Percentiles rank a stretch among this genome's conserved stretches.
Evolutionary conservation across 306 rosid genomes (phyloP).

Genomic region (Lupinus albus): DNA sequence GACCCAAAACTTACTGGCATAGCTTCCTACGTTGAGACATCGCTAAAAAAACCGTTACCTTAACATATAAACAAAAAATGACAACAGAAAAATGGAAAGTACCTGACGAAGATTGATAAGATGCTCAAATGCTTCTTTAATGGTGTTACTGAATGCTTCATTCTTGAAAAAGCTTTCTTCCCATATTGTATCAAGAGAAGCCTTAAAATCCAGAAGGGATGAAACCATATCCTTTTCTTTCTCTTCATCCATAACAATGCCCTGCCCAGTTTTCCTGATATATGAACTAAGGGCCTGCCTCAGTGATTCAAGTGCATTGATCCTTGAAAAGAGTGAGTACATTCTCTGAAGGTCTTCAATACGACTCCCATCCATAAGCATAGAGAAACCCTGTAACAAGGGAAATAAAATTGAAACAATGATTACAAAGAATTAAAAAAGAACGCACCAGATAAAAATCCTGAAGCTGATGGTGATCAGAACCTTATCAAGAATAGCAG

Average conservation of each 20-base stretch:
- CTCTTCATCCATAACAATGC: constrained; percentile 93
- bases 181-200: constrained; percentile 92
- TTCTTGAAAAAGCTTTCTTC: constrained; percentile 93
- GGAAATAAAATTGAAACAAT: constrained; percentile 32
- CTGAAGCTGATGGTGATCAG: constrained; percentile 22
- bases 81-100: constrained; percentile 31
- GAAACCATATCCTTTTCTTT: constrained; percentile 97
- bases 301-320: constrained; percentile 88
- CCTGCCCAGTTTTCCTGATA: constrained; percentile 85
- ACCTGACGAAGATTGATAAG: constrained; percentile 99
- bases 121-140: constrained; percentile 94
- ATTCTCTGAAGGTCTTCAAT: constrained; percentile 89
- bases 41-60: constrained; percentile 11
- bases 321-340: constrained; percentile 79
- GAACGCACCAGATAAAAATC: constrained; percentile 30
- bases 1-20: constrained; percentile 2
- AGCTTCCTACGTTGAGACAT: constrained; percentile 20
- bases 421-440: neutral
- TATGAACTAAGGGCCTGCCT: constrained; percentile 86
- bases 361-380: constrained; percentile 96
- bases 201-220: constrained; percentile 91
- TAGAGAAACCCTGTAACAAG: constrained; percentile 69
- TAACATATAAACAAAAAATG: constrained; percentile 32
- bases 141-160: constrained; percentile 85
- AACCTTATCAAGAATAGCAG: constrained; percentile 97